Evolutionary conservation across 2,329 filamentous ascomycete species (phyloP).

Genomic region (Microdochium trichocladiopsis): DNA sequence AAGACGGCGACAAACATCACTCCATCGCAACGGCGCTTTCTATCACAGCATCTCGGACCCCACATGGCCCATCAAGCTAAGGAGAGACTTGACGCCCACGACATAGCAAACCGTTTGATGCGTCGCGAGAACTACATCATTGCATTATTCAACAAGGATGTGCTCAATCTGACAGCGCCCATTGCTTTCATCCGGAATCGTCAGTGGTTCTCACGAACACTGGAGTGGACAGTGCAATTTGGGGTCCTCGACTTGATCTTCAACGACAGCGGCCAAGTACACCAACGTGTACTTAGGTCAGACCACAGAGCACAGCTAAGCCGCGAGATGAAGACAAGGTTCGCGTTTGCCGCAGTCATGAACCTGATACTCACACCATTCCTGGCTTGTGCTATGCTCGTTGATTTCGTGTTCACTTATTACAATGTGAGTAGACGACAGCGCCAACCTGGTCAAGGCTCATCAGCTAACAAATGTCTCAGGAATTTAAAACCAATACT

Average conservation of each 20-base stretch:
- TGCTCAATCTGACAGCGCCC: slow-evolving; percentile 79
- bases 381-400: slow-evolving; percentile 75
- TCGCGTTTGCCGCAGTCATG: slow-evolving; percentile 76
- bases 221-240: slow-evolving; percentile 88
- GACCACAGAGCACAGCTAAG: slow-evolving; percentile 75
- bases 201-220: slow-evolving; percentile 79
- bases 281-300: slow-evolving; percentile 77
- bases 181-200: slow-evolving; percentile 74
- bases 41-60: slow-evolving; percentile 48
- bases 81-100: slow-evolving; percentile 89
- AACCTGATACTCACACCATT: slow-evolving; percentile 84
- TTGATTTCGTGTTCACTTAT: slow-evolving; percentile 90
- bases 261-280: slow-evolving; percentile 79
- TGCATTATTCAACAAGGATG: slow-evolving; percentile 93
- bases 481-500: slow-evolving; percentile 95
- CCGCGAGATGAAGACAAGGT: slow-evolving; percentile 66
- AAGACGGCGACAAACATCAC: slow-evolving; percentile 59
- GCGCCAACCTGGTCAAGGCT: neutral
- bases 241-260: slow-evolving; percentile 93
- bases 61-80: slow-evolving; percentile 77
- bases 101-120: slow-evolving; percentile 96
- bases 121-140: slow-evolving; percentile 95
- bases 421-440: slow-evolving; percentile 61
- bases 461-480: slow-evolving; percentile 9
- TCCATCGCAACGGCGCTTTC: slow-evolving; percentile 40